Evolutionary conservation across 2,329 filamentous ascomycete genomes (phyloP).

Genomic region (Penicillium sp.): DNA sequence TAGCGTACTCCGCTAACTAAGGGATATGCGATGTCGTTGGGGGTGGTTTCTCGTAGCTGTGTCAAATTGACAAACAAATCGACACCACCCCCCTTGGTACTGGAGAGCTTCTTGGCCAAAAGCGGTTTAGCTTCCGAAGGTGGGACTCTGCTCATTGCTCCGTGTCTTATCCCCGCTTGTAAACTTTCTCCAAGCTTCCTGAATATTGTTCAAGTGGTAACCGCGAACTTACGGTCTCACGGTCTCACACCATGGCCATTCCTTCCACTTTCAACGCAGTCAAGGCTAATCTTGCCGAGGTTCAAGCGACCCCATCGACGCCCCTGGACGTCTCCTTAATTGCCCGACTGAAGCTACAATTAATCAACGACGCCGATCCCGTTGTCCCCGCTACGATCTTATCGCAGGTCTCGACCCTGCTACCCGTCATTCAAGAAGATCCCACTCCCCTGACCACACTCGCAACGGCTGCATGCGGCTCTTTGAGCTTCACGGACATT

Average conservation of each 20-base stretch:
- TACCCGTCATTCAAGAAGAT: slow-evolving; percentile 52
- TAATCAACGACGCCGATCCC: slow-evolving; percentile 31
- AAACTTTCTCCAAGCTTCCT: neutral
- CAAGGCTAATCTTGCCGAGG: slow-evolving; percentile 40
- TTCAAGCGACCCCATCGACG: slow-evolving; percentile 41
- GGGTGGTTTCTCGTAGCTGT: too few relatives aligned
- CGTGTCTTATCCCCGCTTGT: slow-evolving; percentile 19
- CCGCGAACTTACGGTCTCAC: neutral
- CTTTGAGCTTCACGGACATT: slow-evolving; percentile 47
- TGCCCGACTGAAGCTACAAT: slow-evolving; percentile 46
- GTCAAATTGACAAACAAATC: too few relatives aligned
- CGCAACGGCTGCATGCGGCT: slow-evolving; percentile 45
- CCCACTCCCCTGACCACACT: slow-evolving; percentile 51
- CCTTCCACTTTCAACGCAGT: slow-evolving; percentile 33
- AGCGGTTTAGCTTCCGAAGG: neutral
- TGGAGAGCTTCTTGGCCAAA: too few relatives aligned
- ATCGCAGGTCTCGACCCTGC: slow-evolving; percentile 45
- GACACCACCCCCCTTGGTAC: too few relatives aligned
- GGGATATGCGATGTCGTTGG: slow-evolving; percentile 22
- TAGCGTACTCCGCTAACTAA: slow-evolving; percentile 13
- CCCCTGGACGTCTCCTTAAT: slow-evolving; percentile 45
- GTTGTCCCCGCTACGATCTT: slow-evolving; percentile 36
- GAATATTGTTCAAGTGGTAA: neutral
- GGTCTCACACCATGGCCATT: slow-evolving; percentile 25
- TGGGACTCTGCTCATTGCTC: slow-evolving; percentile 6